Conservation (phyloP, 768 basidiomycete species). For the Agrocybe pediades region DNA sequence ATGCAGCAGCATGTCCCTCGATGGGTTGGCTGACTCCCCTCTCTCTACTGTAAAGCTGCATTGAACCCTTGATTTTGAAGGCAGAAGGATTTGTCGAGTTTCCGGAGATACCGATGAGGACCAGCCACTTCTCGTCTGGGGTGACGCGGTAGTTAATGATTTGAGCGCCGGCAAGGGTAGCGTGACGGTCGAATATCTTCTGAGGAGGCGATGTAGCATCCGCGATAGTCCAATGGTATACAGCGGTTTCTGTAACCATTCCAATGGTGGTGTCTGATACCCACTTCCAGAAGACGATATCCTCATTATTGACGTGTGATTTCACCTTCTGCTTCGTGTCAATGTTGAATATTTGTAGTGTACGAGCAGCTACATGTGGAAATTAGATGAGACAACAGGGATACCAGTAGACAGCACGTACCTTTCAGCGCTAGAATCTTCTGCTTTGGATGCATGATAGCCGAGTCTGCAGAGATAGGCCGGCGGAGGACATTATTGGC, state of each 20-base stretch:
- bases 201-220: constrained; percentile 79
- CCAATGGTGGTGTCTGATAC: constrained; percentile 89
- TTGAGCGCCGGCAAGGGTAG: constrained; percentile 90
- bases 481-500: constrained; percentile 96
- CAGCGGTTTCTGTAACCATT: constrained; percentile 91
- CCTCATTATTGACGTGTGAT: constrained; percentile 90
- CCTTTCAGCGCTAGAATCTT: constrained; percentile 97
- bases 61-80: constrained; percentile 98
- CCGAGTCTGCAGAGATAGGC: constrained; percentile 97
- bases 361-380: constrained; percentile 71
- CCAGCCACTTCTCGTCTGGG: constrained; percentile 95
- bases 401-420: constrained; percentile 30
- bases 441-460: constrained; percentile 96
- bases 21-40: constrained; percentile 96
- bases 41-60: constrained; percentile 95
- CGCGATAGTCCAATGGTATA: constrained; percentile 86
- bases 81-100: constrained; percentile 91
- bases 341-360: constrained; percentile 97
- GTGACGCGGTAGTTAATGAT: constrained; percentile 98
- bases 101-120: constrained; percentile 92
- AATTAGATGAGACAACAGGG: constrained; percentile 7
- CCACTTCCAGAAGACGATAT: constrained; percentile 99
- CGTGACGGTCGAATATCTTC: constrained; percentile 96
- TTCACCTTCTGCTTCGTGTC: constrained; percentile 98
- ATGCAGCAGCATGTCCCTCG: constrained; percentile 97